Conservation (phyloP, 345 rosid species). For the Geranium brycei region DNA sequence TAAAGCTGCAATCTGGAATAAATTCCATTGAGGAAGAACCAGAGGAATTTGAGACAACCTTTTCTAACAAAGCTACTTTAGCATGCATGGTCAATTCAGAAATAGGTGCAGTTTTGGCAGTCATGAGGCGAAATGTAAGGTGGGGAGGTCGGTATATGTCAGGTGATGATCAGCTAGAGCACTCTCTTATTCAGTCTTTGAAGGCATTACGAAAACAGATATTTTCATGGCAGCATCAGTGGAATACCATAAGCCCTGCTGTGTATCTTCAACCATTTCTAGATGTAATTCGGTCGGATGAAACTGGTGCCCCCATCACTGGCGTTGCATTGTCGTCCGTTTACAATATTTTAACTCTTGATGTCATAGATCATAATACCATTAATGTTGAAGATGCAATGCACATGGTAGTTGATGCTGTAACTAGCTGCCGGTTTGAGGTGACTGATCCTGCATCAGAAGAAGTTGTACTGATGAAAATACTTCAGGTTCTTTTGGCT, state of each 20-base stretch:
- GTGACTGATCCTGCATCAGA: conserved; percentile 96
- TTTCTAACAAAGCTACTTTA: conserved; percentile 45
- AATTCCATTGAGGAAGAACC: conserved; percentile 92
- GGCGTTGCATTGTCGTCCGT: conserved; percentile 86
- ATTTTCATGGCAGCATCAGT: conserved; percentile 81
- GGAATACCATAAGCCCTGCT: conserved; percentile 74
- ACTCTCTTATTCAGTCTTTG: conserved; percentile 77
- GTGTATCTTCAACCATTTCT: conserved; percentile 81
- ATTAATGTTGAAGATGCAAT: conserved; percentile 79
- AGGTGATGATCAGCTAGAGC: conserved; percentile 91
- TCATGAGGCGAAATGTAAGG: conserved; percentile 90
- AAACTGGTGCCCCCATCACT: conserved; percentile 92
- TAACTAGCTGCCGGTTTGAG: conserved; percentile 96
- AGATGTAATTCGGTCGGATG: conserved; percentile 81
- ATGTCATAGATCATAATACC: conserved; percentile 65
- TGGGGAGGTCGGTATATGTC: conserved; percentile 94
- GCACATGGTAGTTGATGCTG: conserved; percentile 90
- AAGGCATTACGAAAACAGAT: conserved; percentile 76
- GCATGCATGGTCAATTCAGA: conserved; percentile 83
- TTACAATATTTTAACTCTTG: conserved; percentile 69
- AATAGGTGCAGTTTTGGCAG: conserved; percentile 84
- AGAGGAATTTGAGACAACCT: conserved; percentile 53
- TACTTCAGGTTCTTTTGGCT: conserved; percentile 90
- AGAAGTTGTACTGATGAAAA: conserved; percentile 95
- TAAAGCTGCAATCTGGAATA: conserved; percentile 81